Evolutionary conservation across 495 filamentous ascomycete species (phyloP), one percentile per base, ranked within the genome.

Genomic region (Penicillium dipodomyicola): DNA sequence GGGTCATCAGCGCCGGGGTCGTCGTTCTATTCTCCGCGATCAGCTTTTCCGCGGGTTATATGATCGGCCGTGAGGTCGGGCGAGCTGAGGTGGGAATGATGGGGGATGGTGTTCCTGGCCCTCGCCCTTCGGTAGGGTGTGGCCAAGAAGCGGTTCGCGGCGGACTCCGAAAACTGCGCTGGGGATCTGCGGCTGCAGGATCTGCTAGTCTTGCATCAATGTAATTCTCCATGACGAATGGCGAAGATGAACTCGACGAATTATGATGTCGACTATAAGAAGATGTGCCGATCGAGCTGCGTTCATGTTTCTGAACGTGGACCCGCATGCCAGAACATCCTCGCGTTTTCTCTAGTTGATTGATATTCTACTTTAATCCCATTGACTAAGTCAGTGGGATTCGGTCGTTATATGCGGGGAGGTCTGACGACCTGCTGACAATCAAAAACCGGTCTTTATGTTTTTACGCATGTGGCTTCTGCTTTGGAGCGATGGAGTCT

Each of bases 31-130:
- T 97, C 40, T 90, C 87, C 2, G 94, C 93, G 2, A 85, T 97
- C 48, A 92, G 91, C 55, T 98, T 97, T 65, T 89, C 91, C 0
- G 94, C 94, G 0, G 94, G 94, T 0, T 97, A 96, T 64, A 89
- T 89, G 11, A 83, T 96, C 17, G 94, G 94, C 11, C 80, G 83
- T 23, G 91, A 96, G 65, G 88, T 90, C 1, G 91, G 90, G 0
- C 79, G 83, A 29, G 74, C 86, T 25, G 90, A 94, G 65, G 76
- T 76, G 22, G 75, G 72, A 14, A 62, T 71, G 17, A 64, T 72
- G 52, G 67, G 67, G 9, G 70, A 74, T 51, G 65, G 56, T 33
- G 60, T 71, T 46, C 58, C 66, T 8, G 59, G 65, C 5, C 65
- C 66, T n/a, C 65, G 68, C 27, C 63, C 70, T 23, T 75, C 76